Conservation (phyloP, 345 rosid genomes). For the Pugionium cornutum region DNA sequence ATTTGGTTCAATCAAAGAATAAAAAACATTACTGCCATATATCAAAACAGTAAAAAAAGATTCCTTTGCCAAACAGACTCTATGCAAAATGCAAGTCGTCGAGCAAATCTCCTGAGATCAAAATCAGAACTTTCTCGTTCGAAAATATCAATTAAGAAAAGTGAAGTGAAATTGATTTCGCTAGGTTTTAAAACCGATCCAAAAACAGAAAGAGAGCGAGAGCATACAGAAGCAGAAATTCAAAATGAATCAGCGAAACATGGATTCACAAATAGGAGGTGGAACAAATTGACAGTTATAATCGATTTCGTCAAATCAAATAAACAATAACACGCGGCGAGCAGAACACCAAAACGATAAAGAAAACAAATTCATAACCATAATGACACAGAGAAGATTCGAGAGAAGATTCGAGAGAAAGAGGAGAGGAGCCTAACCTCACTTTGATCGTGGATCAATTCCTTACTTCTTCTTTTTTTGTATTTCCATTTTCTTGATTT, state of each 20-base stretch:
- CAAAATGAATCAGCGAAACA: conserved; percentile 4
- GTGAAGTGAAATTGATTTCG: background rate
- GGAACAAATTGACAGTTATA: background rate
- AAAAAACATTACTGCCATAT: background rate
- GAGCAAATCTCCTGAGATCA: conserved; percentile 1
- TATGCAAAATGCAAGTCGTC: background rate
- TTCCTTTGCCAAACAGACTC: conserved; percentile 7
- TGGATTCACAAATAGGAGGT: conserved; percentile 8
- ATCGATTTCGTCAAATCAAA: conserved; percentile 13
- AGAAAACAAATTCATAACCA: background rate
- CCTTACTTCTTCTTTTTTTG: conserved; percentile 16
- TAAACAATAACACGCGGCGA: background rate
- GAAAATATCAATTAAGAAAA: too few relatives aligned
- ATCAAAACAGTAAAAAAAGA: background rate
- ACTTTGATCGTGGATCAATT: conserved; percentile 39
- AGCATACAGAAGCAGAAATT: conserved; percentile 6
- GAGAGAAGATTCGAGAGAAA: background rate
- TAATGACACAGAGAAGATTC: too few relatives aligned
- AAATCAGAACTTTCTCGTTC: conserved; percentile 23
- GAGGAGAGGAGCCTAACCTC: conserved; percentile 33
- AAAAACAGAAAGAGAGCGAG: conserved; percentile 7
- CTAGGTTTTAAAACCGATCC: background rate
- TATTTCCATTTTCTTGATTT: conserved; percentile 23
- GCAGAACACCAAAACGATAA: conserved; percentile 2
- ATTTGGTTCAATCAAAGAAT: conserved; percentile 1